Evolutionary conservation across 495 filamentous ascomycete species (phyloP).

Genomic region (Penicillium egyptiacum): DNA sequence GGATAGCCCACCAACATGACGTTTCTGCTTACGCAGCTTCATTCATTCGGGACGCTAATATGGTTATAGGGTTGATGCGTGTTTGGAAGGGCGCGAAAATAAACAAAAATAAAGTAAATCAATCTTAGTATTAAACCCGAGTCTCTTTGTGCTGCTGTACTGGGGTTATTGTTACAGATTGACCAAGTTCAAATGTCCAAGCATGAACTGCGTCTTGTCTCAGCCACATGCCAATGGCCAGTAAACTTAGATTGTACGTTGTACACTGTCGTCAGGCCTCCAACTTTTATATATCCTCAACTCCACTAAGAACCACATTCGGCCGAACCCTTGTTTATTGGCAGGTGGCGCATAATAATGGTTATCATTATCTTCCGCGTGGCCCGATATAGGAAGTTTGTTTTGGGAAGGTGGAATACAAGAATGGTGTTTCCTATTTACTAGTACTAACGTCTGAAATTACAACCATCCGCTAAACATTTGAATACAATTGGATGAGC

Average conservation of each 20-base stretch:
- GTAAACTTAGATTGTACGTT: neutral
- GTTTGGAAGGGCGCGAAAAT: neutral
- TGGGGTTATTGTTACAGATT: neutral
- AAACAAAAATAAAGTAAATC: neutral
- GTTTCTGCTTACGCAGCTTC: conserved; percentile 31
- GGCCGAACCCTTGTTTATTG: neutral
- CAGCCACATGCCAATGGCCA: neutral
- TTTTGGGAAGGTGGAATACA: conserved; percentile 1
- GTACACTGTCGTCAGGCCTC: neutral
- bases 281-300: neutral
- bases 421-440: neutral
- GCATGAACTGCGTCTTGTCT: neutral
- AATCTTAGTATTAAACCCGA: neutral
- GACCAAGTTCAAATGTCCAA: neutral
- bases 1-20: conserved; percentile 19
- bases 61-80: neutral
- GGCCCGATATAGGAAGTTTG: neutral
- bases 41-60: neutral
- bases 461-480: neutral
- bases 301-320: conserved; percentile 7
- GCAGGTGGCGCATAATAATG: neutral
- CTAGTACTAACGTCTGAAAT: neutral
- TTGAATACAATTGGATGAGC: neutral
- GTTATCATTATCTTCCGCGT: neutral
- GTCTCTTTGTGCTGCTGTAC: neutral